A percentile compares a stretch with the other conserved stretches of the same genome.
phyloP scores from a whole-genome alignment of 768 basidiomycete genomes.

The Gelatoporia subvermispora region DNA sequence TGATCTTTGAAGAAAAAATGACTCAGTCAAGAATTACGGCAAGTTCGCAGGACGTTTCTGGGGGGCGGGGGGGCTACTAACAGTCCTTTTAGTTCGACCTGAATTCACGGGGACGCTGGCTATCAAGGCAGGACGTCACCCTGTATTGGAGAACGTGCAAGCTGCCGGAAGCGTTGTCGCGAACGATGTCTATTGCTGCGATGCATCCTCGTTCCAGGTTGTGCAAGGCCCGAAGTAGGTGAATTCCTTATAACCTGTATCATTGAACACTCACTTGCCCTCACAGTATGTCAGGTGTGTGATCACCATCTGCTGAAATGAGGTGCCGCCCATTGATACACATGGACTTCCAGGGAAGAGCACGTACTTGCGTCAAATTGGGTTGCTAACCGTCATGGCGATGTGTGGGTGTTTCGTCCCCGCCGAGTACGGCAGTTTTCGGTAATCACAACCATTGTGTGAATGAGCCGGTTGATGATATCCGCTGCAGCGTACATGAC shows the following conservation, averaged over 20 bases:
- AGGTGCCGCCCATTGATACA: not conserved
- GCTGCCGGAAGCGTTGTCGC: slow-evolving; percentile 67
- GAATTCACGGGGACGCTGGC: slow-evolving; percentile 89
- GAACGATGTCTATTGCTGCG: slow-evolving; percentile 88
- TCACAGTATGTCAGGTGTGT: slow-evolving; percentile 56
- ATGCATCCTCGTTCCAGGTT: slow-evolving; percentile 83
- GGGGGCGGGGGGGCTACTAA: not conserved
- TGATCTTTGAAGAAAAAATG: not conserved
- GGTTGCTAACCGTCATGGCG: slow-evolving; percentile 77
- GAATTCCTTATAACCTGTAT: not conserved
- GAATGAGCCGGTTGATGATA: not conserved
- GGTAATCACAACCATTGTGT: slow-evolving; percentile 33
- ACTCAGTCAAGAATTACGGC: slow-evolving; percentile 49
- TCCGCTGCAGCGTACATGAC: slow-evolving; percentile 61
- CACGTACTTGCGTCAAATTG: slow-evolving; percentile 87
- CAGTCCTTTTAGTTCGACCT: slow-evolving; percentile 60
- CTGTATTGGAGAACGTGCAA: slow-evolving; percentile 74
- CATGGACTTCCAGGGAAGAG: slow-evolving; percentile 62
- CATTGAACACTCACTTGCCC: not conserved
- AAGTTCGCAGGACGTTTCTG: not conserved
- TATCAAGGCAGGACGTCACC: slow-evolving; percentile 86
- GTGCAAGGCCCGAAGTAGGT: slow-evolving; percentile 86
- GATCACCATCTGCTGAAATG: not conserved
- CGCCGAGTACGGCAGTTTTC: slow-evolving; percentile 88
- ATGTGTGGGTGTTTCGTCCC: slow-evolving; percentile 92